These are phyloP conservation scores for Tetratostichococcus sp. DNA, from an alignment of 139 green algal species.

Conservation along the genomic window DNA sequence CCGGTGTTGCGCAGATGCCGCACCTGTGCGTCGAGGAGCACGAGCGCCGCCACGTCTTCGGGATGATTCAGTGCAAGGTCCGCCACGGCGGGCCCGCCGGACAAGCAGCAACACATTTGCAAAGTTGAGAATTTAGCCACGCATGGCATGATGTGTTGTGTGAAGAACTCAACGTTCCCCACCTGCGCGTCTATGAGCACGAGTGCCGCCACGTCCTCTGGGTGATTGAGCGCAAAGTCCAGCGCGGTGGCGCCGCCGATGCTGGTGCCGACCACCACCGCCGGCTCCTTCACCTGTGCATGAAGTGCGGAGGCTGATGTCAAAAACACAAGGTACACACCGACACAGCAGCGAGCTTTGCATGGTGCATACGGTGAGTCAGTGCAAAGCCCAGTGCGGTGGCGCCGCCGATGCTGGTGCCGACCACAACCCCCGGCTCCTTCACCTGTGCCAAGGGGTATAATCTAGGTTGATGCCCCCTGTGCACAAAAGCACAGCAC, in stretches of 20 bases:
- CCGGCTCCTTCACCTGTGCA: slow-evolving; percentile 37
- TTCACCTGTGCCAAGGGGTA: slow-evolving; percentile 27
- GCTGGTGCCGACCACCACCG: slow-evolving; percentile 74
- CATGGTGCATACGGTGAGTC: slow-evolving; percentile 33
- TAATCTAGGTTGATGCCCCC: too few relatives aligned
- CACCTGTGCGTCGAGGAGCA: too few relatives aligned
- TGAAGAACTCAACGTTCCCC: not conserved
- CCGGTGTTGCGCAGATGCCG: too few relatives aligned
- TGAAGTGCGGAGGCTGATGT: slow-evolving; percentile 9
- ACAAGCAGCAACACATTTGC: too few relatives aligned
- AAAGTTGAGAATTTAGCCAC: too few relatives aligned
- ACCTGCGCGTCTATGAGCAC: slow-evolving; percentile 78
- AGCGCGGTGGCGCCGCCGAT: slow-evolving; percentile 87
- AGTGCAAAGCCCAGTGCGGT: slow-evolving; percentile 88
- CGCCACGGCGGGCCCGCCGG: too few relatives aligned
- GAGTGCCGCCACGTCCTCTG: slow-evolving; percentile 67
- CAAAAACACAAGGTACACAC: too few relatives aligned
- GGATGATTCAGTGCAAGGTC: too few relatives aligned
- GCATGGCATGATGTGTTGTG: too few relatives aligned
- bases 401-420: slow-evolving; percentile 81
- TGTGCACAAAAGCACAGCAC: too few relatives aligned
- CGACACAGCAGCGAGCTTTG: too few relatives aligned
- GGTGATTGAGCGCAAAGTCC: slow-evolving; percentile 81
- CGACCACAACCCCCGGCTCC: slow-evolving; percentile 71
- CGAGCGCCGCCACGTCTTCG: too few relatives aligned